phyloP scores from a whole-genome alignment of 495 filamentous ascomycete genomes.

The Penicillium dipodomyicola region DNA sequence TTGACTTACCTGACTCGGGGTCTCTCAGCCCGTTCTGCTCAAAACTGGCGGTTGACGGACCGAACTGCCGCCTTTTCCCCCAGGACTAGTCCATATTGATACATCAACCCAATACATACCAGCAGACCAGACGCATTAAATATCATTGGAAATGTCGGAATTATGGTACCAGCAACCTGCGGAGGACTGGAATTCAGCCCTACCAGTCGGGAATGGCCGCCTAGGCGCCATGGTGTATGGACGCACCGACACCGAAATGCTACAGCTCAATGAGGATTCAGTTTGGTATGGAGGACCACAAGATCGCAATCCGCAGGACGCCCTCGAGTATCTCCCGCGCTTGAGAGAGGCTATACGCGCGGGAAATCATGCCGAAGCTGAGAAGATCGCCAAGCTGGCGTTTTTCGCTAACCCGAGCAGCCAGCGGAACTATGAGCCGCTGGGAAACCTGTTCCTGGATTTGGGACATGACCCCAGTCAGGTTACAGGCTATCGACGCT shows the following conservation, averaged over 20 bases:
- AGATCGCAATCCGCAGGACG: slow-evolving; percentile 42
- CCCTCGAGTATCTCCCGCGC: slow-evolving; percentile 33
- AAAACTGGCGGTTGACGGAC: slow-evolving; percentile 2
- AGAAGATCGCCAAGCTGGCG: slow-evolving; percentile 35
- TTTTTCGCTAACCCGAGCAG: slow-evolving; percentile 46
- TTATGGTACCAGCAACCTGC: slow-evolving; percentile 35
- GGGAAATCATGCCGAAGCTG: slow-evolving; percentile 43
- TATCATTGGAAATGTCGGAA: slow-evolving; percentile 24
- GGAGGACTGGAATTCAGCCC: slow-evolving; percentile 25
- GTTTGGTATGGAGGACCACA: slow-evolving; percentile 52
- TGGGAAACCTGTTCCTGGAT: slow-evolving; percentile 45
- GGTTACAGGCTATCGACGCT: slow-evolving; percentile 42
- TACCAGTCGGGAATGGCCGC: slow-evolving; percentile 53
- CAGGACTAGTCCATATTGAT: background rate
- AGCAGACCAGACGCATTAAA: background rate
- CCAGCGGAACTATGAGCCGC: slow-evolving; percentile 48
- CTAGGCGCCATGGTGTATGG: slow-evolving; percentile 53
- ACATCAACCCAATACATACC: background rate
- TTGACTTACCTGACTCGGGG: background rate
- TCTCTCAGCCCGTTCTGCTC: background rate
- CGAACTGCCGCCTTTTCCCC: slow-evolving; percentile 3
- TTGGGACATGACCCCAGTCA: slow-evolving; percentile 37
- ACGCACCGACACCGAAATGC: slow-evolving; percentile 41
- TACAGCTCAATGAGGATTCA: slow-evolving; percentile 54
- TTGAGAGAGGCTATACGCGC: slow-evolving; percentile 42